Evolutionary conservation across 805 yeast genomes (phyloP).

Genomic region (Maudiozyma bulderi): DNA sequence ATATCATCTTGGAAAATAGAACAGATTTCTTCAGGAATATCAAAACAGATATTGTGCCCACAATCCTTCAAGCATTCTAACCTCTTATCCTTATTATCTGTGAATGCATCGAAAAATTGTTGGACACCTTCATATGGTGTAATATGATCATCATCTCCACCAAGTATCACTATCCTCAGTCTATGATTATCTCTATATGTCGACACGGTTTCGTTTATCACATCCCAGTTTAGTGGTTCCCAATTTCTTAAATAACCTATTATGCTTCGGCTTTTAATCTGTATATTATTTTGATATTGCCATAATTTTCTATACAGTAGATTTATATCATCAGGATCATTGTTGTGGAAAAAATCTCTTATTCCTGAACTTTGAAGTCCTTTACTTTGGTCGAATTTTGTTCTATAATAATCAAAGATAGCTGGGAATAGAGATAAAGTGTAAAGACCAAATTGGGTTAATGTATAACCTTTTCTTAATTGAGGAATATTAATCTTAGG

Average conservation of each 20-base stretch:
- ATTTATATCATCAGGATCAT: slow-evolving; percentile 3
- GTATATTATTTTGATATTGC: slow-evolving; percentile 24
- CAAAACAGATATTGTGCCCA: slow-evolving; percentile 23
- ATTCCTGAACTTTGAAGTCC: slow-evolving; percentile 27
- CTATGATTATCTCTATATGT: background rate
- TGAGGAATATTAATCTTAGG: slow-evolving; percentile 30
- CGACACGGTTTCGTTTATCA: slow-evolving; percentile 1
- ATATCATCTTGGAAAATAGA: background rate
- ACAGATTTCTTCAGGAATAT: slow-evolving; percentile 12
- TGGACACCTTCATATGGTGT: slow-evolving; percentile 14
- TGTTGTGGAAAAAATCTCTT: slow-evolving; percentile 15
- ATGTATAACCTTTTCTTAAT: slow-evolving; percentile 9
- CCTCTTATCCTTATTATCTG: slow-evolving; percentile 2
- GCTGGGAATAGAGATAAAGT: slow-evolving; percentile 15
- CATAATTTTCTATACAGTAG: slow-evolving; percentile 18
- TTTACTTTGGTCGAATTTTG: slow-evolving; percentile 22
- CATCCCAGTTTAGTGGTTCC: slow-evolving; percentile 21
- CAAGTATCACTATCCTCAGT: slow-evolving; percentile 8
- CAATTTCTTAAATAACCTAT: slow-evolving; percentile 26
- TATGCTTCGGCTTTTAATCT: slow-evolving; percentile 21
- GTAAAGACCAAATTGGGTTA: slow-evolving; percentile 10
- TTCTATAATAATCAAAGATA: slow-evolving; percentile 23
- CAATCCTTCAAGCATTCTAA: slow-evolving; percentile 13
- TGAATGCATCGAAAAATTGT: slow-evolving; percentile 6
- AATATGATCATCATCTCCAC: slow-evolving; percentile 20